Conservation (phyloP, 176 grass and related monocot genomes). For the Aegilops speltoides region DNA sequence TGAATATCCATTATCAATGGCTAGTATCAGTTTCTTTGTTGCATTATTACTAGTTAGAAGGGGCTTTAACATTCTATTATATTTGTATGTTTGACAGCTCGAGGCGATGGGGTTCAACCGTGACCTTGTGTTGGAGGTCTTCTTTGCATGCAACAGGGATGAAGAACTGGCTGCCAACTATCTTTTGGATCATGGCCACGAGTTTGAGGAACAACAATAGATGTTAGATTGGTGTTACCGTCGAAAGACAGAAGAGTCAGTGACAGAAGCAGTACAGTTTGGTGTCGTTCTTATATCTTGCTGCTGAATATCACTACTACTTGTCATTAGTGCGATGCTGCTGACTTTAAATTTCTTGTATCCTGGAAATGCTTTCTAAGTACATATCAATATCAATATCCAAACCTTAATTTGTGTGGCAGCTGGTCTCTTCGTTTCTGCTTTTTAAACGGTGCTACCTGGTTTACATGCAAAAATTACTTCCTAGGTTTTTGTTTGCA, state of each 20-base stretch:
- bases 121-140: constrained; percentile 88
- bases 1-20: background rate
- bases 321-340: constrained; percentile 20
- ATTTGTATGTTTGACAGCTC: constrained; percentile 46
- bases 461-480: background rate
- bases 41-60: background rate
- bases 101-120: constrained; percentile 94
- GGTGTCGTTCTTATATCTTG: constrained; percentile 35
- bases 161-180: constrained; percentile 97
- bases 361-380: constrained; percentile 49
- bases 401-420: constrained; percentile 20
- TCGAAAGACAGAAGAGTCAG: background rate
- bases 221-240: constrained; percentile 15
- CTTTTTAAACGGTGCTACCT: background rate
- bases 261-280: constrained; percentile 28
- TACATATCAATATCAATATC: constrained; percentile 65
- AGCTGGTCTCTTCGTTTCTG: background rate
- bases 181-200: constrained; percentile 88
- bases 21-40: background rate
- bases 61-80: background rate
- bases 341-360: constrained; percentile 39
- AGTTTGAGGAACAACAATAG: constrained; percentile 81
- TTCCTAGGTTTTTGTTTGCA: background rate
- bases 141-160: constrained; percentile 99
- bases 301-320: constrained; percentile 30